phyloP scores from a whole-genome alignment of 73 alveolate genomes.

The Stentor coeruleus region DNA sequence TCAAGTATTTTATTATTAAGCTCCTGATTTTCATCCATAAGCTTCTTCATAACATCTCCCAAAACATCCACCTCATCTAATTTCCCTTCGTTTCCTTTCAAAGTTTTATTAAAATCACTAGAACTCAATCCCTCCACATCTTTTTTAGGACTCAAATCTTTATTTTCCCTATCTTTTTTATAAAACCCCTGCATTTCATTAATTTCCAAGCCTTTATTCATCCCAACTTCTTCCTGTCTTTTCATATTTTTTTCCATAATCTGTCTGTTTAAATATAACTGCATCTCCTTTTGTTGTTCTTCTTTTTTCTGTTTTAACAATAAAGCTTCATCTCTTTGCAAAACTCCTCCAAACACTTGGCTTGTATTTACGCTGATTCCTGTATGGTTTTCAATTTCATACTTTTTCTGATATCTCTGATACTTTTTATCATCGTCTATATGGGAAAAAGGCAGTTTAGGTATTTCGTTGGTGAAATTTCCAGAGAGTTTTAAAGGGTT shows the following conservation, averaged over 20 bases:
- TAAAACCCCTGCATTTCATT: not conserved
- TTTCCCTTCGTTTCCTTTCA: not conserved
- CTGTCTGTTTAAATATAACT: not conserved
- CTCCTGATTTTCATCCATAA: not conserved
- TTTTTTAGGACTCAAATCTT: not conserved
- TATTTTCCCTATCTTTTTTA: not conserved
- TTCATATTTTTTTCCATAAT: conserved; percentile 1
- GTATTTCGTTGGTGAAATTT: not conserved
- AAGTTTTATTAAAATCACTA: not conserved
- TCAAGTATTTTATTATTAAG: not conserved
- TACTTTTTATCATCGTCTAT: not conserved
- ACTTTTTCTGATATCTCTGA: conserved; percentile 1
- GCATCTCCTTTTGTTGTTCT: conserved; percentile 23
- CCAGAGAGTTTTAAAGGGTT: not conserved
- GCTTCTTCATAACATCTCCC: not conserved
- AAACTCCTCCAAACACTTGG: conserved; percentile 5
- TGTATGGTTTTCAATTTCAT: conserved; percentile 16
- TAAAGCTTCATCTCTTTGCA: conserved; percentile 23
- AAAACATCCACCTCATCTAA: not conserved
- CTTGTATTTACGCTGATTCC: conserved; percentile 15
- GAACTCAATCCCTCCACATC: not conserved
- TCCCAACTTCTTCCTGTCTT: not conserved
- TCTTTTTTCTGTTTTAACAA: conserved; percentile 18
- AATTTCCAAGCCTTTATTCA: not conserved
- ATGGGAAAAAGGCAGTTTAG: not conserved